A percentile compares a stretch with the other conserved stretches of the same genome.
Evolutionary conservation across 2,329 filamentous ascomycete genomes (phyloP).

Genomic region (Waltergamsia citrina): DNA sequence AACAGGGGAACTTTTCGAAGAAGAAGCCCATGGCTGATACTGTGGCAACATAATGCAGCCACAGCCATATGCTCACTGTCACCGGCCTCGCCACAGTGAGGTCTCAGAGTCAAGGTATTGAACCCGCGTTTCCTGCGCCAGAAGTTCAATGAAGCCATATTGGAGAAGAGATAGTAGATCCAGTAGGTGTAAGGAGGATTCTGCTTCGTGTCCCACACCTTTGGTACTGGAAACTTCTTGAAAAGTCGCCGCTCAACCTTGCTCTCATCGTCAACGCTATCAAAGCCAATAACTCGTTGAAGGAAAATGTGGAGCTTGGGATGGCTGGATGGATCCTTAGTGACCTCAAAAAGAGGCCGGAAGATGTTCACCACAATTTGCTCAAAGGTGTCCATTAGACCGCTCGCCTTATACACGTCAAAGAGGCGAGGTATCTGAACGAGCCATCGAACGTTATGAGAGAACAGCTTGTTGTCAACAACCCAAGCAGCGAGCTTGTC

Average conservation of each 20-base stretch:
- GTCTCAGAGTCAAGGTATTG: conserved; percentile 88
- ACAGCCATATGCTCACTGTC: conserved; percentile 94
- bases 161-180: conserved; percentile 96
- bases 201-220: conserved; percentile 81
- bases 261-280: conserved; percentile 97
- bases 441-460: conserved; percentile 94
- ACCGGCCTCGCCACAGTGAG: conserved; percentile 93
- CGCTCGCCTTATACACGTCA: conserved; percentile 88
- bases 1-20: conserved; percentile 89
- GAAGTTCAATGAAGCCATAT: conserved; percentile 84
- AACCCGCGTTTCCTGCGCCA: conserved; percentile 88
- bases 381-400: conserved; percentile 81
- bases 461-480: conserved; percentile 95
- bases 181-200: conserved; percentile 99
- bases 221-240: conserved; percentile 87
- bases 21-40: conserved; percentile 89
- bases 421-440: conserved; percentile 92
- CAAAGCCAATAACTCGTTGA: conserved; percentile 91
- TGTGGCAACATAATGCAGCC: conserved; percentile 85
- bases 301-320: conserved; percentile 92
- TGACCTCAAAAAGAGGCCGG: conserved; percentile 89
- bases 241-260: conserved; percentile 92
- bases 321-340: conserved; percentile 74
- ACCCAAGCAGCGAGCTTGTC: conserved; percentile 97
- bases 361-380: conserved; percentile 88